Conservation (phyloP, 306 rosid genomes). For the Pyrus bretschneideri region DNA sequence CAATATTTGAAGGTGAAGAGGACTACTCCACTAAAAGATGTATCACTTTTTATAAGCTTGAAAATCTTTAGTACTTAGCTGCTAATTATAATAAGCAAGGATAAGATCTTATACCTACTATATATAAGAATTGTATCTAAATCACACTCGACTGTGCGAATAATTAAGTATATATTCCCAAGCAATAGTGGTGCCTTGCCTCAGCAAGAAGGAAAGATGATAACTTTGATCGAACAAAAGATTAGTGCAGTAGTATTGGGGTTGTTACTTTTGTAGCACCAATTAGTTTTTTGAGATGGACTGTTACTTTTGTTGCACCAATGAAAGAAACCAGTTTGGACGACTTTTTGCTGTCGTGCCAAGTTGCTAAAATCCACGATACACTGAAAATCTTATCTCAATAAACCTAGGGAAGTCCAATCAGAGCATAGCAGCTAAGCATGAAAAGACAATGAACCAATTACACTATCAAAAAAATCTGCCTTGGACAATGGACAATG, state of each 20-base stretch:
- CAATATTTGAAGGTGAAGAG: not conserved
- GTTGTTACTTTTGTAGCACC: not conserved
- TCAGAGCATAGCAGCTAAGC: conserved; percentile 21
- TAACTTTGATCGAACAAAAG: not conserved
- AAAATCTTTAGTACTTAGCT: not conserved
- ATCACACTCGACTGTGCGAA: not conserved
- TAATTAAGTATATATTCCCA: not conserved
- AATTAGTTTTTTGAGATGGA: conserved; percentile 1
- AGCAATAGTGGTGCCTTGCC: not conserved
- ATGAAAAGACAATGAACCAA: conserved; percentile 21
- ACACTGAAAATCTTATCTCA: conserved; percentile 15
- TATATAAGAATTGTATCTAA: not conserved
- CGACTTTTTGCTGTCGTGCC: conserved; percentile 11
- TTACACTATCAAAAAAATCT: not conserved
- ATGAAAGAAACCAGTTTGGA: conserved; percentile 3
- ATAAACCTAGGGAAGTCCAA: conserved; percentile 11
- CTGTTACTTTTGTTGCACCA: conserved; percentile 7
- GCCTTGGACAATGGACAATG: not conserved
- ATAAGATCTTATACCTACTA: not conserved
- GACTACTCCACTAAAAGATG: not conserved
- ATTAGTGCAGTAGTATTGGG: not conserved
- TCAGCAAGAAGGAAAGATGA: not conserved
- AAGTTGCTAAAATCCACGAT: conserved; percentile 4
- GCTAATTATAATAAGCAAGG: not conserved
- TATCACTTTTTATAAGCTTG: not conserved